Evolutionary conservation across 495 filamentous ascomycete genomes (phyloP), one percentile per base, ranked within the genome.

Genomic region (Niebla homalea): DNA sequence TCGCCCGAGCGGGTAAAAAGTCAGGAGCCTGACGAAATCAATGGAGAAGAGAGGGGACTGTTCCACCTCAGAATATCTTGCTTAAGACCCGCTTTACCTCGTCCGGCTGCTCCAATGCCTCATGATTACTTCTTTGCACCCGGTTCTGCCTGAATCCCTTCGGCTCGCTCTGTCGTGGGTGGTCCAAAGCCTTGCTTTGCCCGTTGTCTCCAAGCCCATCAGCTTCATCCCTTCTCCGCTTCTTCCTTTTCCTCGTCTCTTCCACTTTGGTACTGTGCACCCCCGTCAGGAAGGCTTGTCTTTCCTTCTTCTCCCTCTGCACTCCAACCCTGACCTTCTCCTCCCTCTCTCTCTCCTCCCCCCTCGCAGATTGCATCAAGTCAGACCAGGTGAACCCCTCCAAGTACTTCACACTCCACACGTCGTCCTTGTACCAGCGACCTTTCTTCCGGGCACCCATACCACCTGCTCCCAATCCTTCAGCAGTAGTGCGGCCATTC

Each of bases 341-440:
- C 29, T 61, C 62, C 40, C 57, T 60, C 38, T 63, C 61, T 57
- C 63, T 59, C 48, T 57, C 62, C 54, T 59, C 61, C 36, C 25
- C 47, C 37, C 48, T 44, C 5, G 90, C 82, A 61, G 87, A 81
- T 58, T 72, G 70, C 64, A 73, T 73, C 46, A 79, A 52, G 58
- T 79, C 70, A 14, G 64, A 68, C 89, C 90, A 98, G 59, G 85
- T 88, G 60, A 90, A 92, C 2, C 87, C 87, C 32, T 73, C 77
- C 48, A 98, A 70, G 61, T 96, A 98, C 50, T 76, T 80, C 54
- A 84, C 71, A 60, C 81, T 92, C 85, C 85, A 94, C 43, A 98
- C 76, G 62, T 97, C 93, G 64, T 98, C 92, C 49, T 84, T 78
- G 65, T 96, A 98, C 65, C 81, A 93, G 12, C 79, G 75, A 4